A percentile compares a stretch with the other conserved stretches of the same genome.
Evolutionary conservation across 495 filamentous ascomycete species (phyloP).

Genomic region (Neurospora hispaniola): DNA sequence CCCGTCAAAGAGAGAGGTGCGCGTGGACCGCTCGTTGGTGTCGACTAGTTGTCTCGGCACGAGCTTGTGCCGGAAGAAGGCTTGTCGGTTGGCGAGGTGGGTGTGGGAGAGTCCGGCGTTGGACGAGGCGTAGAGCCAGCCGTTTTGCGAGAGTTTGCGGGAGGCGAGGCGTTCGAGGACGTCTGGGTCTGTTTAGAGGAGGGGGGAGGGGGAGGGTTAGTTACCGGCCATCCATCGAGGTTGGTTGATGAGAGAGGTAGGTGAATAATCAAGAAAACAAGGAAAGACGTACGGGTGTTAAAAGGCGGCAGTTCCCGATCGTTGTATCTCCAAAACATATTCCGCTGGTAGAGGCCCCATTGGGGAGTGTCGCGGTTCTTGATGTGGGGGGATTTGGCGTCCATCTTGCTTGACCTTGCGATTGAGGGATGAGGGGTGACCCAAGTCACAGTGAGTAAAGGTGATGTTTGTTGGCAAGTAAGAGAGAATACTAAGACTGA

Average conservation of each 20-base stretch:
- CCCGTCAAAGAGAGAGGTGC: neutral
- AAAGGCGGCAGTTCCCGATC: neutral
- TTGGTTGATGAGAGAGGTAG: neutral
- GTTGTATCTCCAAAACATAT: constrained; percentile 50
- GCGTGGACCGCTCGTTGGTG: neutral
- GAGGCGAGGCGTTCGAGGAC: constrained; percentile 40
- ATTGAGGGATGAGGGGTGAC: neutral
- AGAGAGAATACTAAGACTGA: neutral
- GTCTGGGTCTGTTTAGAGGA: neutral
- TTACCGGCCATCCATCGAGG: neutral
- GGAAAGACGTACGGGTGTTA: neutral
- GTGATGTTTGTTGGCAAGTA: too few relatives aligned
- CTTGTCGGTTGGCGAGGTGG: constrained; percentile 55
- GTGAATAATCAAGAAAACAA: too few relatives aligned
- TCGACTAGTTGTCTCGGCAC: neutral
- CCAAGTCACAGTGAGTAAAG: too few relatives aligned
- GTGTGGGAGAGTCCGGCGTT: constrained; percentile 57
- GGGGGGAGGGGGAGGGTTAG: neutral
- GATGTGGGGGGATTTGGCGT: constrained; percentile 49
- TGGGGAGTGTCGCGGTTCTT: constrained; percentile 45
- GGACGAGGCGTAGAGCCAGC: constrained; percentile 53
- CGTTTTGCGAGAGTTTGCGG: constrained; percentile 40
- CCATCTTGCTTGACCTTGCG: constrained; percentile 8
- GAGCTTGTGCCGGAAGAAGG: constrained; percentile 53
- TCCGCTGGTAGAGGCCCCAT: constrained; percentile 51